Percentiles rank a stretch among this genome's conserved stretches.
Evolutionary conservation across 768 basidiomycete species (phyloP).

Genomic region (Lentinula raphanica): DNA sequence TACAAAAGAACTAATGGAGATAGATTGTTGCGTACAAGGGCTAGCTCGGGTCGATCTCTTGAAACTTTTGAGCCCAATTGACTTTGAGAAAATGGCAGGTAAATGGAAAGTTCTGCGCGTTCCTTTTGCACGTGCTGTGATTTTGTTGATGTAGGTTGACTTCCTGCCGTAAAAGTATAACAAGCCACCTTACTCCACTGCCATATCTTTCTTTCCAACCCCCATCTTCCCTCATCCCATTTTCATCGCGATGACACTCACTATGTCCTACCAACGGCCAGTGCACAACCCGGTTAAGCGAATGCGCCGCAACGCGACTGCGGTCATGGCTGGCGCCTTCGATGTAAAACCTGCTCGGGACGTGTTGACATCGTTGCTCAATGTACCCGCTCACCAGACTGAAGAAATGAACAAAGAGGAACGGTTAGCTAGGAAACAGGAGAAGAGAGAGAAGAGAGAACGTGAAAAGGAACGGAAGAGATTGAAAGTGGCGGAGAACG

Average conservation of each 20-base stretch:
- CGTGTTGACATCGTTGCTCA: conserved; percentile 73
- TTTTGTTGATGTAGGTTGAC: conserved; percentile 40
- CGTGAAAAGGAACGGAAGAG: conserved; percentile 47
- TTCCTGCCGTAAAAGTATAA: conserved; percentile 47
- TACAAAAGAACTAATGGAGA: neutral
- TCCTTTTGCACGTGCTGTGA: conserved; percentile 38
- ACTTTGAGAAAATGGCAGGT: neutral
- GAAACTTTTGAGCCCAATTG: conserved; percentile 1
- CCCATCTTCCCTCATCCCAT: conserved; percentile 15
- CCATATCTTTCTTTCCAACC: conserved; percentile 30
- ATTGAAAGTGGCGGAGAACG: conserved; percentile 23
- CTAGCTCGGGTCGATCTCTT: conserved; percentile 6
- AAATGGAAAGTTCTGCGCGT: conserved; percentile 29
- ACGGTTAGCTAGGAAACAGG: conserved; percentile 50
- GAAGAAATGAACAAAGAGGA: conserved; percentile 59
- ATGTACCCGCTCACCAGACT: conserved; percentile 60
- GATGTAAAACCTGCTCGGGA: conserved; percentile 65
- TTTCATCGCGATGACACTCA: conserved; percentile 26
- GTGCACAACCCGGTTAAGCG: conserved; percentile 33
- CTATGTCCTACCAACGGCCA: conserved; percentile 24
- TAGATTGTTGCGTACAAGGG: conserved; percentile 1
- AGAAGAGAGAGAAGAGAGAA: conserved; percentile 48
- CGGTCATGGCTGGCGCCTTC: conserved; percentile 71
- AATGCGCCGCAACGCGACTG: conserved; percentile 61
- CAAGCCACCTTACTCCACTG: conserved; percentile 43